These are phyloP conservation scores for Suillus placidus DNA, from an alignment of 768 basidiomycete genomes.

Conservation along the genomic window DNA sequence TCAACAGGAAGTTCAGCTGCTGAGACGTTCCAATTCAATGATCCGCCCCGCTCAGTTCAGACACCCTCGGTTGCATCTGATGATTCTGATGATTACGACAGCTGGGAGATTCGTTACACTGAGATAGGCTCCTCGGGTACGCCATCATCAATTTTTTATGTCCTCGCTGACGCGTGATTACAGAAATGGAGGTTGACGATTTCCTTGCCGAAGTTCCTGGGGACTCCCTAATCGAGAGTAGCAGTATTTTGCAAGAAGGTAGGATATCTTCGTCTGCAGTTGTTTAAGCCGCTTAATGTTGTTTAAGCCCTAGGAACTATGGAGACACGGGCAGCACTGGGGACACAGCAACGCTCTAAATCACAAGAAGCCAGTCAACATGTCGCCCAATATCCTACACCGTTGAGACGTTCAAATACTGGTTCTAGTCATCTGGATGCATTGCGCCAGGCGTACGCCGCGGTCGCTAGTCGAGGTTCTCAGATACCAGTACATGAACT, in stretches of 20 bases:
- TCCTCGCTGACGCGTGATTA: background rate
- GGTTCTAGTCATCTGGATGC: constrained; percentile 46
- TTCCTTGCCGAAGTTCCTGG: constrained; percentile 18
- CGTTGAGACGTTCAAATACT: constrained; percentile 42
- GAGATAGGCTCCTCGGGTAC: constrained; percentile 25
- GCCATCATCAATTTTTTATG: constrained; percentile 1
- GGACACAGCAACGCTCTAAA: constrained; percentile 2
- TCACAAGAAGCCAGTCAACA: constrained; percentile 18
- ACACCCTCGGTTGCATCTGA: constrained; percentile 15
- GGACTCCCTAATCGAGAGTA: constrained; percentile 15
- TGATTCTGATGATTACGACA: constrained; percentile 31
- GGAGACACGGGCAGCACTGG: constrained; percentile 6
- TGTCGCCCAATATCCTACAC: constrained; percentile 13
- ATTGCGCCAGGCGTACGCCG: constrained; percentile 46
- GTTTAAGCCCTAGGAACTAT: background rate
- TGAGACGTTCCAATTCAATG: background rate
- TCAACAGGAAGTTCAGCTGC: background rate
- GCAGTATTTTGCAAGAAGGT: constrained; percentile 1
- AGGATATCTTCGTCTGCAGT: background rate
- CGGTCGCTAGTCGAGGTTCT: constrained; percentile 45
- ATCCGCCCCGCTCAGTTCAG: constrained; percentile 4
- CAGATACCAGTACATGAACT: constrained; percentile 55
- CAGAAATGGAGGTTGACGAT: constrained; percentile 28
- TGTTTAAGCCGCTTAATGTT: background rate
- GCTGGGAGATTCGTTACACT: constrained; percentile 32